phyloP scores from a whole-genome alignment of 306 rosid species.

The Astragalus glycyphyllos region DNA sequence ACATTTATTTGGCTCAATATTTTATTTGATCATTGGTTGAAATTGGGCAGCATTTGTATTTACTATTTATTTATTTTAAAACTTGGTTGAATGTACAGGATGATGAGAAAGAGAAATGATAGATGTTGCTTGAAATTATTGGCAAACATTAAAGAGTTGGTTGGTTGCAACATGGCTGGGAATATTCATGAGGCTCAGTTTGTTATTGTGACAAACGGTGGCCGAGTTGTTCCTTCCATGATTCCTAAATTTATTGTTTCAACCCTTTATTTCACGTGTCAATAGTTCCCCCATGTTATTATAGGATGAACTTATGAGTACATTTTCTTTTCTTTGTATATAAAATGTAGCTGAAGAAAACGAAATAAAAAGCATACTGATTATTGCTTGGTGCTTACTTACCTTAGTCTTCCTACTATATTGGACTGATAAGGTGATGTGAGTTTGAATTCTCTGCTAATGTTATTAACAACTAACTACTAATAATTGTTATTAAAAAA shows the following conservation, averaged over 20 bases:
- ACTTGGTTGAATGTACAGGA: slow-evolving; percentile 54
- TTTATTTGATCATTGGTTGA: slow-evolving; percentile 8
- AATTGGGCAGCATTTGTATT: not conserved
- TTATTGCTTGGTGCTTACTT: slow-evolving; percentile 8
- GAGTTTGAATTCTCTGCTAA: too few relatives aligned
- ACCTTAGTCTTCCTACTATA: not conserved
- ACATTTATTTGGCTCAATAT: not conserved
- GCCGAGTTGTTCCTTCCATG: slow-evolving; percentile 44
- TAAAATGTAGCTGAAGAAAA: slow-evolving; percentile 11
- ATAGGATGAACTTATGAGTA: slow-evolving; percentile 10
- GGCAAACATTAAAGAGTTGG: slow-evolving; percentile 37
- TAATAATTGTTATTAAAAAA: too few relatives aligned
- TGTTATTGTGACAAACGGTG: slow-evolving; percentile 27
- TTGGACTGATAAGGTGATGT: not conserved
- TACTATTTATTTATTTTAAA: slow-evolving; percentile 14
- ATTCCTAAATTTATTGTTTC: slow-evolving; percentile 36
- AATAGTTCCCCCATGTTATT: slow-evolving; percentile 21
- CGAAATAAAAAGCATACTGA: not conserved
- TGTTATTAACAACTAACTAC: too few relatives aligned
- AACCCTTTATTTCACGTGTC: slow-evolving; percentile 21
- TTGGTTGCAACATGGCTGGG: slow-evolving; percentile 38
- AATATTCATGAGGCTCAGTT: slow-evolving; percentile 35
- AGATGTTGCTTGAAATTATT: slow-evolving; percentile 40
- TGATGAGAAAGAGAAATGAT: slow-evolving; percentile 53
- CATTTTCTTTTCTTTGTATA: slow-evolving; percentile 12